A percentile compares a stretch with the other conserved stretches of the same genome.
These are phyloP conservation scores for Aethionema arabicum DNA, from an alignment of 345 rosid species.

Conservation along the genomic window DNA sequence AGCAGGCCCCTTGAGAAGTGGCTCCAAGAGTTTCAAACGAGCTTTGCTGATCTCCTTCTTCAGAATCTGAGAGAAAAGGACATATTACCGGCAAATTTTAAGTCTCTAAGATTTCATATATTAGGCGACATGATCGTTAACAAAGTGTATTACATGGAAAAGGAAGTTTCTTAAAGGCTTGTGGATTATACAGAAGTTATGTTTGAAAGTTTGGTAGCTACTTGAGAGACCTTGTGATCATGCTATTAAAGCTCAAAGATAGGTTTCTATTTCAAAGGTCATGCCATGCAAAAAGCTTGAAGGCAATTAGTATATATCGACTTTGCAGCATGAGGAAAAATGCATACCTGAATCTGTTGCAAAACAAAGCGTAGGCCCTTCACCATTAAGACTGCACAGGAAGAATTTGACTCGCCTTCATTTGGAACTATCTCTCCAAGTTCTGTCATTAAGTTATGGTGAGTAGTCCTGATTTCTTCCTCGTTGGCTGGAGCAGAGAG, in stretches of 20 bases:
- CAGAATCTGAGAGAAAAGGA: slow-evolving; percentile 48
- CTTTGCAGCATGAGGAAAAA: neutral
- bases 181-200: neutral
- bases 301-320: neutral
- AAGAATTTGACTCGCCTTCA: slow-evolving; percentile 41
- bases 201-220: slow-evolving; percentile 14
- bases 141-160: too few relatives aligned
- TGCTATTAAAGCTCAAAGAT: neutral
- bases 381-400: slow-evolving; percentile 61
- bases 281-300: neutral
- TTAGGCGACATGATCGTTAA: neutral
- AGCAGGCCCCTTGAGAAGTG: slow-evolving; percentile 81
- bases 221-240: neutral
- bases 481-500: slow-evolving; percentile 79
- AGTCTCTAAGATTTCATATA: neutral
- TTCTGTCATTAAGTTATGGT: slow-evolving; percentile 59
- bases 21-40: slow-evolving; percentile 74
- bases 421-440: slow-evolving; percentile 57
- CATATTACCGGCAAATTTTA: neutral
- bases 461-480: slow-evolving; percentile 54
- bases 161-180: neutral
- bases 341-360: slow-evolving; percentile 78
- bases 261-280: neutral
- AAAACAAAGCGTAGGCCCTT: slow-evolving; percentile 83
- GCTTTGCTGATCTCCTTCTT: slow-evolving; percentile 78